These are phyloP conservation scores for Spirogloea muscicola DNA, from an alignment of 139 green algal species.

Conservation along the genomic window DNA sequence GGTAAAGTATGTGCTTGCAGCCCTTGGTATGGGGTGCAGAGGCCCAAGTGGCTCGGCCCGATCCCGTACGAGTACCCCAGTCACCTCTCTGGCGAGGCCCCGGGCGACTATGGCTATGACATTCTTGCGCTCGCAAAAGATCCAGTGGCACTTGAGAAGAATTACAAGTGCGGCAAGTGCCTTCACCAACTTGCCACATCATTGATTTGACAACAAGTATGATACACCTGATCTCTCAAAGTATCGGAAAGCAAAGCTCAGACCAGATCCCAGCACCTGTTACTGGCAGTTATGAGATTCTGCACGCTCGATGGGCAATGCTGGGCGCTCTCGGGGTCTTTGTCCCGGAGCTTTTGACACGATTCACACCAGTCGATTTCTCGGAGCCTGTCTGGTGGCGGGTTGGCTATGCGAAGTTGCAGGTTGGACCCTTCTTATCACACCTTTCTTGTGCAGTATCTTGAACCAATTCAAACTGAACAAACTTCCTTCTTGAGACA, in stretches of 20 bases:
- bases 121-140: conserved; percentile 9
- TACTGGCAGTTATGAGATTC: conserved; percentile 74
- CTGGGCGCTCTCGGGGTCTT: conserved; percentile 89
- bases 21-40: conserved; percentile 12
- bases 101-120: conserved; percentile 53
- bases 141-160: not conserved
- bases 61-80: conserved; percentile 19
- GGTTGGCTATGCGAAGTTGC: conserved; percentile 37
- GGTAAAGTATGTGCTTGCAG: not conserved
- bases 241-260: too few relatives aligned
- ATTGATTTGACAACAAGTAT: too few relatives aligned
- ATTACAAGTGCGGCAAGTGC: conserved; percentile 43
- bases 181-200: too few relatives aligned
- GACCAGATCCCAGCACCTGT: too few relatives aligned
- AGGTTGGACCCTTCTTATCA: too few relatives aligned
- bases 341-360: conserved; percentile 86
- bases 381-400: conserved; percentile 57
- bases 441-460: too few relatives aligned
- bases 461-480: too few relatives aligned
- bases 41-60: conserved; percentile 32
- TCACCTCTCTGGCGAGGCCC: conserved; percentile 26
- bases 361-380: conserved; percentile 80
- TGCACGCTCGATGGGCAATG: conserved; percentile 97
- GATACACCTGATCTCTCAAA: too few relatives aligned
- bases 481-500: too few relatives aligned